A percentile compares a stretch with the other conserved stretches of the same genome.
These are phyloP conservation scores for Canariomyces notabilis DNA, from an alignment of 2,329 filamentous ascomycete genomes.

Conservation along the genomic window DNA sequence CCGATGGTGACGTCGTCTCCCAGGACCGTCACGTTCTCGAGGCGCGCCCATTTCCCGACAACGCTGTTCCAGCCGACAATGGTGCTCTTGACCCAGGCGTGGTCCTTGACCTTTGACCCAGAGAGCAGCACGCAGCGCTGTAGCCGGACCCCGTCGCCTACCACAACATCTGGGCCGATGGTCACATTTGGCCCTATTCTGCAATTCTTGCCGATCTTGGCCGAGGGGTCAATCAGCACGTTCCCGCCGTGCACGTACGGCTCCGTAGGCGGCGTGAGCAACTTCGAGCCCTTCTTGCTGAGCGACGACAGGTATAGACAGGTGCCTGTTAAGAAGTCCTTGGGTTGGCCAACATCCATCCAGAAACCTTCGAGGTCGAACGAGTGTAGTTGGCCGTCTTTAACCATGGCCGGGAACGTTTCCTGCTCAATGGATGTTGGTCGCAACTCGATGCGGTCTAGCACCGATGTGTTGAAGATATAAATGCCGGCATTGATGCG, in stretches of 20 bases:
- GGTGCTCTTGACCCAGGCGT: slow-evolving; percentile 97
- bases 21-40: slow-evolving; percentile 97
- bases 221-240: slow-evolving; percentile 87
- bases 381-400: slow-evolving; percentile 85
- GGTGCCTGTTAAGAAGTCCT: slow-evolving; percentile 94
- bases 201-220: slow-evolving; percentile 98
- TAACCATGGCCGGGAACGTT: slow-evolving; percentile 91
- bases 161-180: slow-evolving; percentile 85
- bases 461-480: slow-evolving; percentile 88
- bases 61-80: slow-evolving; percentile 98
- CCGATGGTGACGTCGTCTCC: slow-evolving; percentile 97
- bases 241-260: slow-evolving; percentile 89
- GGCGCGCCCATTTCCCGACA: slow-evolving; percentile 88
- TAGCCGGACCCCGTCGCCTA: slow-evolving; percentile 89
- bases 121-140: slow-evolving; percentile 88
- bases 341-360: slow-evolving; percentile 99
- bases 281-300: slow-evolving; percentile 82
- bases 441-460: slow-evolving; percentile 88
- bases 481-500: slow-evolving; percentile 98
- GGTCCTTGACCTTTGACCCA: slow-evolving; percentile 93
- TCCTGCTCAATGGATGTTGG: slow-evolving; percentile 98
- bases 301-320: slow-evolving; percentile 94
- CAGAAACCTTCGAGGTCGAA: slow-evolving; percentile 97
- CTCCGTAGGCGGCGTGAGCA: slow-evolving; percentile 68
- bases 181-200: slow-evolving; percentile 96